Conservation (phyloP, 2,329 filamentous ascomycete genomes). For the Leptographium procerum region DNA sequence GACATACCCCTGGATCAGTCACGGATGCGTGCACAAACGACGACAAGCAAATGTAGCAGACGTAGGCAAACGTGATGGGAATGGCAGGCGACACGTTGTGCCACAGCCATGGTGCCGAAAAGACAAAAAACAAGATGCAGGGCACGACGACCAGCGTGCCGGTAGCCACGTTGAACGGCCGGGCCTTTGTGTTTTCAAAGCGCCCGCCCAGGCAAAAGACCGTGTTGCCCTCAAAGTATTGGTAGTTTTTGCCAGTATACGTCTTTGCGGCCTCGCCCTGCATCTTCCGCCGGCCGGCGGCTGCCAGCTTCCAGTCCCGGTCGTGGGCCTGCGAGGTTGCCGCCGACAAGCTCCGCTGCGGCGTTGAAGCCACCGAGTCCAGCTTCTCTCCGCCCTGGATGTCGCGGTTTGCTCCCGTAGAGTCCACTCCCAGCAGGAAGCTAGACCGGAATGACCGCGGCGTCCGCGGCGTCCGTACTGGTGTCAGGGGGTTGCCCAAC, state of each 20-base stretch:
- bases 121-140: conserved; percentile 70
- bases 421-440: conserved; percentile 50
- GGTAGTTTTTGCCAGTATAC: conserved; percentile 56
- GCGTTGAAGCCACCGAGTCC: conserved; percentile 69
- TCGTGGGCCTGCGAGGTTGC: conserved; percentile 21
- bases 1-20: conserved; percentile 65
- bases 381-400: conserved; percentile 67
- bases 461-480: conserved; percentile 61
- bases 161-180: conserved; percentile 82
- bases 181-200: conserved; percentile 75
- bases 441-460: conserved; percentile 66
- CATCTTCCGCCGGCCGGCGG: conserved; percentile 1
- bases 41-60: conserved; percentile 83
- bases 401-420: conserved; percentile 40
- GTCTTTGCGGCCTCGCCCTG: neutral
- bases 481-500: conserved; percentile 36
- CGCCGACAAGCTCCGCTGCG: conserved; percentile 36
- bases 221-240: conserved; percentile 92
- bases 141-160: conserved; percentile 71
- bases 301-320: conserved; percentile 2
- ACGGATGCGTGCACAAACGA: conserved; percentile 90
- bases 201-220: conserved; percentile 79
- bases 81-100: conserved; percentile 76
- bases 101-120: conserved; percentile 79
- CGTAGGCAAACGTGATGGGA: conserved; percentile 79